Base-by-base conservation (phyloP, 768 basidiomycete species). In the Kwoniella mangroviensis region DNA sequence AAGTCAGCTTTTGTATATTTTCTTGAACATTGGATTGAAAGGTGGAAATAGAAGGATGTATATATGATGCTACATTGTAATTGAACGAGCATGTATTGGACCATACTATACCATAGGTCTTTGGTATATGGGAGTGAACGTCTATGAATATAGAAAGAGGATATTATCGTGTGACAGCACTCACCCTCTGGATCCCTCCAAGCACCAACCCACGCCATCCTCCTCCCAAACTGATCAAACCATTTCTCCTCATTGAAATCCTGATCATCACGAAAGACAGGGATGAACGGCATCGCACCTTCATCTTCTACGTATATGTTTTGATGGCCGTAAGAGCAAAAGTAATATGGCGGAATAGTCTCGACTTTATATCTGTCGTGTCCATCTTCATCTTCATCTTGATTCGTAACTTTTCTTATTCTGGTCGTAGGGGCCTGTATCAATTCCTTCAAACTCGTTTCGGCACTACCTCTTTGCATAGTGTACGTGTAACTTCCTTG, bases 131-230 rank as follows among this genome's bases (percentile, higher is more conserved):
- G 9, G 34, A 34, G 34, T 34, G 34, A 34, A 7, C 6, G 34
- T 34, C 34, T 34, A 34, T 34, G 34, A 34, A 6, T 3, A 34
- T 34, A 34, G 34, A 34, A 34, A 34, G 5, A 34, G 6, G 1
- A 7, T 34, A 0, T 34, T 9, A 59, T 42, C 17, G 34, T 11
- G 21, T 62, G 60, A 10, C 19, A 9, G 41, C n/a, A 69, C 68
- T 63, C 41, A 69, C 68, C 22, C 5, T 64, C 57, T 26, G 68
- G 54, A 59, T 69, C 68, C 26, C 62, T 26, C 55, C 68, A 60
- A 4, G 56, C 43, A 9, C 28, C 62, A 10, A 11, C 49, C 55
- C 54, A 68, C 5, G 34, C 53, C 4, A 7, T 43, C 55, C 19
- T 24, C 22, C 19, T 6, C 19, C 28, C 55, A 52, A 54, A 64